Conservation (phyloP, 2,329 filamentous ascomycete species). For the Rutstroemia sp. region DNA sequence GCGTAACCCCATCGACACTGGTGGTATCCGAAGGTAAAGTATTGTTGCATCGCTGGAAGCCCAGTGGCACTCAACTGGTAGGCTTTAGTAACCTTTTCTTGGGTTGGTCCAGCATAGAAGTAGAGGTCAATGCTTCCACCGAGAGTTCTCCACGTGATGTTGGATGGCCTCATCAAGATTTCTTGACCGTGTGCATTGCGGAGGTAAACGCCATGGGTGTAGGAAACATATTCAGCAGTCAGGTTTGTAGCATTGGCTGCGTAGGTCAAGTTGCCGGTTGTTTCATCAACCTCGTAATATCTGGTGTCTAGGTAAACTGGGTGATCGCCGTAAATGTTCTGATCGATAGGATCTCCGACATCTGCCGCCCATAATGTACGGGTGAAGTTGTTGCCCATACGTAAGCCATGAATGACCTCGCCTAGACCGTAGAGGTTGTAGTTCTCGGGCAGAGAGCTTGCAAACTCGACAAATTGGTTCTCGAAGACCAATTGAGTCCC, state of each 20-base stretch:
- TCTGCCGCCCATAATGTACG: slow-evolving; percentile 63
- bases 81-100: slow-evolving; percentile 59
- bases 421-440: slow-evolving; percentile 73
- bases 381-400: slow-evolving; percentile 66
- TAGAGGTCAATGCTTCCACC: slow-evolving; percentile 75
- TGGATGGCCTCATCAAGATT: slow-evolving; percentile 53
- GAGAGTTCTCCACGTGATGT: slow-evolving; percentile 65
- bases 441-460: slow-evolving; percentile 55
- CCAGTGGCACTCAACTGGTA: slow-evolving; percentile 64
- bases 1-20: slow-evolving; percentile 79
- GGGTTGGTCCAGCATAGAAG: slow-evolving; percentile 67
- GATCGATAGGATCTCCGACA: slow-evolving; percentile 54
- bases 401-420: slow-evolving; percentile 63
- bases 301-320: slow-evolving; percentile 75
- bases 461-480: slow-evolving; percentile 71
- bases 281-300: slow-evolving; percentile 53
- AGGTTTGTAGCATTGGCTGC: slow-evolving; percentile 46
- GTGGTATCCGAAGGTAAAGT: slow-evolving; percentile 75
- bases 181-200: slow-evolving; percentile 74
- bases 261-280: slow-evolving; percentile 42
- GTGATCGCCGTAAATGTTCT: slow-evolving; percentile 59
- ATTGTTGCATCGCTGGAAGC: slow-evolving; percentile 70
- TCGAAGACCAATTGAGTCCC: slow-evolving; percentile 63
- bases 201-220: slow-evolving; percentile 70
- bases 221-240: slow-evolving; percentile 51